Conservation (phyloP, 129 eudicot genomes). For the Scalesia atractyloides region DNA sequence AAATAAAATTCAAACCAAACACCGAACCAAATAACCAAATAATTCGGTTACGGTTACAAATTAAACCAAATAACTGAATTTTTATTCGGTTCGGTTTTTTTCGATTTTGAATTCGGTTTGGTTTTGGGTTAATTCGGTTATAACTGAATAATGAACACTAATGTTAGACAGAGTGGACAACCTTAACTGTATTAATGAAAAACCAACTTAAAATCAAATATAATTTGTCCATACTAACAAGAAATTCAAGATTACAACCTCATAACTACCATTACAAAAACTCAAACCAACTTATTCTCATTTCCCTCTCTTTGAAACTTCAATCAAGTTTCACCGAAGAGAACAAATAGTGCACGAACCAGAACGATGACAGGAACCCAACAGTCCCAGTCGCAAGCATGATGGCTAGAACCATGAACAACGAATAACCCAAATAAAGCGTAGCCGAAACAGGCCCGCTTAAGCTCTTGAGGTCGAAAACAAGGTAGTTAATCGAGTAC, state of each 20-base stretch:
- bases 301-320: slow-evolving; percentile 19
- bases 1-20: no score
- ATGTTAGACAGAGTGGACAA: no score
- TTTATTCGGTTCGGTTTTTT: no score
- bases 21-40: no score
- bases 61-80: no score
- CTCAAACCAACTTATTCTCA: slow-evolving; percentile 28
- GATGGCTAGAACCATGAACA: slow-evolving; percentile 81
- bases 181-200: not conserved
- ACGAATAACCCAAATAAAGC: slow-evolving; percentile 77
- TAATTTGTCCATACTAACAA: slow-evolving; percentile 14
- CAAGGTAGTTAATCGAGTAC: slow-evolving; percentile 73
- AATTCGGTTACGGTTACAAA: no score
- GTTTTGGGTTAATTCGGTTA: no score
- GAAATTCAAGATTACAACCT: slow-evolving; percentile 29
- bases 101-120: no score
- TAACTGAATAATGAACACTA: no score
- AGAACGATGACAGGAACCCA: slow-evolving; percentile 79
- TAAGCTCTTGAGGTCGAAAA: slow-evolving; percentile 75
- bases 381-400: slow-evolving; percentile 91
- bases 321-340: slow-evolving; percentile 79
- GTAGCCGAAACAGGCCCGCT: slow-evolving; percentile 90
- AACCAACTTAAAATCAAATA: not conserved
- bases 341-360: slow-evolving; percentile 86
- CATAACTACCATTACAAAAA: slow-evolving; percentile 7